Percentiles rank a stretch among this genome's conserved stretches.
phyloP scores from a whole-genome alignment of 2,329 filamentous ascomycete genomes.

The Pseudogymnoascus sp. region DNA sequence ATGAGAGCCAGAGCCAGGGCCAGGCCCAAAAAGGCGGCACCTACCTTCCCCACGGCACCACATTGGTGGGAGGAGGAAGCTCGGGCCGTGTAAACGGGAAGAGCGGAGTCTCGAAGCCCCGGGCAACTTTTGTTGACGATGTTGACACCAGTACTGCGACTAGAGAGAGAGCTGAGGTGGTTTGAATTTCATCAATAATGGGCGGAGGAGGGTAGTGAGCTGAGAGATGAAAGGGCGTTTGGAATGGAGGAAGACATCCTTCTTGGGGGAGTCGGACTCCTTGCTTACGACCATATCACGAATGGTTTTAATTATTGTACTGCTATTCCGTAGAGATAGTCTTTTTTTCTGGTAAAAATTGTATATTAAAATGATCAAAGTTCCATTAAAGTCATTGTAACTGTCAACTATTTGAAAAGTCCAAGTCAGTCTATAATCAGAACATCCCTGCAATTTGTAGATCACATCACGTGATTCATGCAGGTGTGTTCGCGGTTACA shows the following conservation, averaged over 20 bases:
- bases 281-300: background rate
- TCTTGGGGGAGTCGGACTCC: background rate
- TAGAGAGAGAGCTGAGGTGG: constrained; percentile 1
- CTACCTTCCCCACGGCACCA: constrained; percentile 4
- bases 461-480: background rate
- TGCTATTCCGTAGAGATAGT: background rate
- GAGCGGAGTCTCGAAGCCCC: background rate
- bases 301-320: background rate
- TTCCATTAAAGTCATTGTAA: background rate
- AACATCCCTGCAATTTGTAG: background rate
- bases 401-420: background rate
- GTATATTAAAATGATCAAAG: background rate
- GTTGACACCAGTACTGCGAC: background rate
- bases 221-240: background rate
- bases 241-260: background rate
- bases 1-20: background rate
- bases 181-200: constrained; percentile 6
- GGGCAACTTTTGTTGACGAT: background rate
- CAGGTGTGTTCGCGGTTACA: constrained; percentile 10
- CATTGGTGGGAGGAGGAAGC: background rate
- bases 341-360: background rate
- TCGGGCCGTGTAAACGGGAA: background rate
- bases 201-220: background rate
- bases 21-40: background rate
- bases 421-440: background rate